phyloP scores from a whole-genome alignment of 2,329 filamentous ascomycete species.

The Aspergillus aculeatus region DNA sequence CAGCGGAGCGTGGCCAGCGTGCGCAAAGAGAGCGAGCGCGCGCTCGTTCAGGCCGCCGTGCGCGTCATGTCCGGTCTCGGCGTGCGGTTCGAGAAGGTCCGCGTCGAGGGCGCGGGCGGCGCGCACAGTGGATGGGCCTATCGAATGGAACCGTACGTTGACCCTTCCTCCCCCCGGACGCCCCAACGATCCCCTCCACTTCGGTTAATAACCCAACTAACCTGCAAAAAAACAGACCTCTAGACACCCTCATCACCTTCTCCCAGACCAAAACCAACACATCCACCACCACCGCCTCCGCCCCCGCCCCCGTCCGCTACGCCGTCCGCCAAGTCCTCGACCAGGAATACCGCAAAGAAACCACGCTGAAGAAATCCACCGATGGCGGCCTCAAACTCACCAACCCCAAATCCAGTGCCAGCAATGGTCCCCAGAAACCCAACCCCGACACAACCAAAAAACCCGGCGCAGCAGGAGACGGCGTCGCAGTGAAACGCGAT shows the following conservation, averaged over 20 bases:
- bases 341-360: constrained; percentile 78
- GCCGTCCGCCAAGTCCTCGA: constrained; percentile 91
- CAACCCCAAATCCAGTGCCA: too few relatives aligned
- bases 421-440: constrained; percentile 15
- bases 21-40: constrained; percentile 78
- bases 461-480: constrained; percentile 24
- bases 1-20: constrained; percentile 74
- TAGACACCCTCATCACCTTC: constrained; percentile 78
- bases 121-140: constrained; percentile 73
- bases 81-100: constrained; percentile 75
- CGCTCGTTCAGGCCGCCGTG: constrained; percentile 75
- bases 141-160: constrained; percentile 85
- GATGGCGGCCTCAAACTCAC: constrained; percentile 35
- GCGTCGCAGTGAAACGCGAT: constrained; percentile 63
- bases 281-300: constrained; percentile 54
- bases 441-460: constrained; percentile 18
- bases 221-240: constrained; percentile 43
- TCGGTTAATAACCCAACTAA: neutral
- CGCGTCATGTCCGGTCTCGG: constrained; percentile 80
- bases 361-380: constrained; percentile 60
- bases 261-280: constrained; percentile 39
- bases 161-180: too few relatives aligned
- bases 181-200: too few relatives aligned
- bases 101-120: constrained; percentile 68
- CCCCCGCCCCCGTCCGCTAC: constrained; percentile 75